A percentile compares a stretch with the other conserved stretches of the same genome.
Conservation (phyloP, 371 early-diverging fungal species). For the Actinomortierella wolfii region DNA sequence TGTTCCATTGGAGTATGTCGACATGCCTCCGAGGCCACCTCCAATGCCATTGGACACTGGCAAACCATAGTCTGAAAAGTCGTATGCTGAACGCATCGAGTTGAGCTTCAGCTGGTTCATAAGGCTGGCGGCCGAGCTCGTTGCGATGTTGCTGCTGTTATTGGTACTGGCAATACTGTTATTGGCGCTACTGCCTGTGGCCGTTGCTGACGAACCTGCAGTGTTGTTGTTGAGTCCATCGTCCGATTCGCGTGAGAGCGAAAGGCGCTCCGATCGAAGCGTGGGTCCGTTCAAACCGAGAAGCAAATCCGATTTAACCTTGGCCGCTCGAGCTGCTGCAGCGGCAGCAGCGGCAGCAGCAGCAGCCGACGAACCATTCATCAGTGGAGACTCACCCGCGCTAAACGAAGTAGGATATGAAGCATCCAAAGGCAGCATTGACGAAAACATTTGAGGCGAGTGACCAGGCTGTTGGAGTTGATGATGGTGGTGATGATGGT, state of each 20-base stretch:
- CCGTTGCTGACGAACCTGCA: too few relatives aligned
- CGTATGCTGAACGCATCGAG: not conserved
- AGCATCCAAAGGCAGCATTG: too few relatives aligned
- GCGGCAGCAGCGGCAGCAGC: constrained; percentile 18
- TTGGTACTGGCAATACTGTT: too few relatives aligned
- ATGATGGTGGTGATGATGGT: constrained; percentile 15
- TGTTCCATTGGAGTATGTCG: too few relatives aligned
- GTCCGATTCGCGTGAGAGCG: not conserved
- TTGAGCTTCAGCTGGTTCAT: constrained; percentile 9
- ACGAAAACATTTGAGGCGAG: too few relatives aligned
- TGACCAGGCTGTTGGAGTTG: constrained; percentile 7
- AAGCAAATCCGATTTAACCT: constrained; percentile 38
- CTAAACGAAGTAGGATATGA: constrained; percentile 24
- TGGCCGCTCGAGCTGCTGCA: constrained; percentile 28
- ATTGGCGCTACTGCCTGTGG: too few relatives aligned
- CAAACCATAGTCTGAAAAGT: too few relatives aligned
- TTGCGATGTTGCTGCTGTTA: too few relatives aligned
- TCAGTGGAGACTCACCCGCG: constrained; percentile 25
- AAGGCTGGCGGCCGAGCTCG: not conserved
- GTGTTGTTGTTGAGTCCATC: constrained; percentile 12
- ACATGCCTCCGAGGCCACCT: too few relatives aligned
- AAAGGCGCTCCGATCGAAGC: constrained; percentile 17
- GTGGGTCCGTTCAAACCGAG: constrained; percentile 29
- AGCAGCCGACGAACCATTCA: constrained; percentile 16
- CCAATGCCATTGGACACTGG: too few relatives aligned